These are phyloP conservation scores for Hortiboletus campestris DNA, from an alignment of 768 basidiomycete species.

Conservation along the genomic window DNA sequence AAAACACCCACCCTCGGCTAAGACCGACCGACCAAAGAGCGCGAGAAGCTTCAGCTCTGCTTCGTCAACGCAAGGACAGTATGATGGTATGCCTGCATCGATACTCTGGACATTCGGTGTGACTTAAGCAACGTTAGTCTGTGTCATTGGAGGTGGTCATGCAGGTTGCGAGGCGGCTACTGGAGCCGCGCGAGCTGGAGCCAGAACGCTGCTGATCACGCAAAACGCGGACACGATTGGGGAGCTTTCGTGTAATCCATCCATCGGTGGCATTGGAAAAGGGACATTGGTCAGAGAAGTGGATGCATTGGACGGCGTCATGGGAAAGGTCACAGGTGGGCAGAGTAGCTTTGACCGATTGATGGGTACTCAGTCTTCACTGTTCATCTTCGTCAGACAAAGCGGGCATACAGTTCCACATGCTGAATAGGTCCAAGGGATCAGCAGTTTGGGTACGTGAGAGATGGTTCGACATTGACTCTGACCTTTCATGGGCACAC, in stretches of 20 bases:
- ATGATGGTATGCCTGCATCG: constrained; percentile 22
- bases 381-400: constrained; percentile 51
- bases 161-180: constrained; percentile 92
- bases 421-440: constrained; percentile 83
- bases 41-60: constrained; percentile 1
- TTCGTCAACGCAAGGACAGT: constrained; percentile 4
- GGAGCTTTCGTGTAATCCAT: constrained; percentile 87
- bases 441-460: constrained; percentile 80
- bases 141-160: constrained; percentile 89
- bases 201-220: constrained; percentile 76
- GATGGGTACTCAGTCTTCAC: background rate
- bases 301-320: constrained; percentile 86
- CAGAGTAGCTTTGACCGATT: background rate
- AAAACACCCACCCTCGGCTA: background rate
- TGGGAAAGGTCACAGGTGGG: constrained; percentile 79
- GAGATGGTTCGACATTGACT: too few species aligned
- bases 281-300: constrained; percentile 90
- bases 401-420: constrained; percentile 86
- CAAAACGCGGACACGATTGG: constrained; percentile 82
- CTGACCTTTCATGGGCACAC: background rate
- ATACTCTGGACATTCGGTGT: constrained; percentile 18
- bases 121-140: constrained; percentile 53
- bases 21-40: background rate
- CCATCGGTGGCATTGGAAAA: constrained; percentile 90
- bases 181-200: constrained; percentile 80